These are phyloP conservation scores for Hanseniaspora vineae DNA, from an alignment of 805 yeast genomes.

Conservation along the genomic window DNA sequence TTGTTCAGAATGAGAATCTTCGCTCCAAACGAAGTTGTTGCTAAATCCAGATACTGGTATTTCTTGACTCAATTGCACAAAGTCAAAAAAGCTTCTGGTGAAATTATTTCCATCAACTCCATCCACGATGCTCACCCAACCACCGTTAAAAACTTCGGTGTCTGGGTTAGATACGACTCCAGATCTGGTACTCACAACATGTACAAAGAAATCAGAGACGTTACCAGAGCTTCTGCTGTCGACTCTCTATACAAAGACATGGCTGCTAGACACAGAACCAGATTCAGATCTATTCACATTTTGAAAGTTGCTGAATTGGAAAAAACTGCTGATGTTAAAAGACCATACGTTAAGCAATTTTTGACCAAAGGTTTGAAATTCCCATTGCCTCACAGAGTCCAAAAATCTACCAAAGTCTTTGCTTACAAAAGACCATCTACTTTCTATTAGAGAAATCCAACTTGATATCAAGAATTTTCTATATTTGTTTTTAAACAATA, in stretches of 20 bases:
- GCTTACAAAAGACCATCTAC: conserved; percentile 93
- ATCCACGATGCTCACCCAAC: conserved; percentile 94
- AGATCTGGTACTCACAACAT: conserved; percentile 99
- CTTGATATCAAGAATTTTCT: no score
- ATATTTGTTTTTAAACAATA: not conserved
- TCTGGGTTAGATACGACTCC: conserved; percentile 99
- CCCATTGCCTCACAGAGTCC: conserved; percentile 99
- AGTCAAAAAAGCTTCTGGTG: conserved; percentile 99
- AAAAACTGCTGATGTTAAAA: conserved; percentile 95
- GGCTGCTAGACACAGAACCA: conserved; percentile 99
- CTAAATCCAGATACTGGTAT: conserved; percentile 99
- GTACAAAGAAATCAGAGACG: conserved; percentile 99
- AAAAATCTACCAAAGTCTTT: conserved; percentile 78
- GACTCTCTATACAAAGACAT: conserved; percentile 97
- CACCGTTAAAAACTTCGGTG: conserved; percentile 98
- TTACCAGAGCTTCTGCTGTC: conserved; percentile 97
- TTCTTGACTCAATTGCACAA: conserved; percentile 98
- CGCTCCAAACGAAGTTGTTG: conserved; percentile 97
- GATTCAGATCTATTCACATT: conserved; percentile 99
- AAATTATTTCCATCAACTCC: conserved; percentile 84
- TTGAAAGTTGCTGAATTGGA: conserved; percentile 98
- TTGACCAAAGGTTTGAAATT: conserved; percentile 89
- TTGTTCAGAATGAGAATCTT: conserved; percentile 99
- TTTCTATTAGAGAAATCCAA: conserved; percentile 57
- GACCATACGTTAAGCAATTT: conserved; percentile 98